A percentile compares a stretch with the other conserved stretches of the same genome.
These are phyloP conservation scores for Aspergillus kassunensis DNA, from an alignment of 495 filamentous ascomycete genomes.

Conservation along the genomic window DNA sequence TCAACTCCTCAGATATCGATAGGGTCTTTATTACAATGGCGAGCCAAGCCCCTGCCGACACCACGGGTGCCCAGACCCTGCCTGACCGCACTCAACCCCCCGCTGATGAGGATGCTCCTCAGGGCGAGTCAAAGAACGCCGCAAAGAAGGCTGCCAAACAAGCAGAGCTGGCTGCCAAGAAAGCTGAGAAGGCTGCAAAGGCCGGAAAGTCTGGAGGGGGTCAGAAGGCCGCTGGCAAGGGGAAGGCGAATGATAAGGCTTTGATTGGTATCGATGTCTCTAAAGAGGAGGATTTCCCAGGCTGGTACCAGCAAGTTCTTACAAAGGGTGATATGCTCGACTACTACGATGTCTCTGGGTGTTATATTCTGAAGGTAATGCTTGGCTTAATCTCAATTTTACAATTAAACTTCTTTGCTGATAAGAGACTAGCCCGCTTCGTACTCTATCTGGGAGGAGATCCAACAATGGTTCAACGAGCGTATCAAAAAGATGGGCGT, in stretches of 20 bases:
- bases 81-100: slow-evolving; percentile 42
- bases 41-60: slow-evolving; percentile 33
- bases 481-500: slow-evolving; percentile 86
- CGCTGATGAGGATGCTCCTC: slow-evolving; percentile 33
- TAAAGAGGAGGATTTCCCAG: slow-evolving; percentile 83
- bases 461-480: slow-evolving; percentile 83
- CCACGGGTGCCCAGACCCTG: slow-evolving; percentile 30
- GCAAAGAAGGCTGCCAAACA: slow-evolving; percentile 64
- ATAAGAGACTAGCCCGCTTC: slow-evolving; percentile 55
- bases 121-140: slow-evolving; percentile 64
- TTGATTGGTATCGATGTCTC: slow-evolving; percentile 81
- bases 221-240: slow-evolving; percentile 41
- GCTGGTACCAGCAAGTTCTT: slow-evolving; percentile 95
- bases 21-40: slow-evolving; percentile 34
- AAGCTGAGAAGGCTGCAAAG: slow-evolving; percentile 68
- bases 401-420: slow-evolving; percentile 6
- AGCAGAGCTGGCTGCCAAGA: slow-evolving; percentile 62
- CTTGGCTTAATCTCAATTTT: background rate
- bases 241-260: slow-evolving; percentile 51
- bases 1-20: slow-evolving; percentile 17
- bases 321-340: slow-evolving; percentile 94
- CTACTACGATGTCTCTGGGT: slow-evolving; percentile 91
- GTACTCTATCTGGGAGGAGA: slow-evolving; percentile 89
- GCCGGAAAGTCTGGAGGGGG: slow-evolving; percentile 63
- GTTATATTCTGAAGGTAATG: slow-evolving; percentile 80